Percentiles rank a stretch among this genome's conserved stretches.
These are phyloP conservation scores for Thermoascus crustaceus DNA, from an alignment of 2,329 filamentous ascomycete species.

Conservation along the genomic window DNA sequence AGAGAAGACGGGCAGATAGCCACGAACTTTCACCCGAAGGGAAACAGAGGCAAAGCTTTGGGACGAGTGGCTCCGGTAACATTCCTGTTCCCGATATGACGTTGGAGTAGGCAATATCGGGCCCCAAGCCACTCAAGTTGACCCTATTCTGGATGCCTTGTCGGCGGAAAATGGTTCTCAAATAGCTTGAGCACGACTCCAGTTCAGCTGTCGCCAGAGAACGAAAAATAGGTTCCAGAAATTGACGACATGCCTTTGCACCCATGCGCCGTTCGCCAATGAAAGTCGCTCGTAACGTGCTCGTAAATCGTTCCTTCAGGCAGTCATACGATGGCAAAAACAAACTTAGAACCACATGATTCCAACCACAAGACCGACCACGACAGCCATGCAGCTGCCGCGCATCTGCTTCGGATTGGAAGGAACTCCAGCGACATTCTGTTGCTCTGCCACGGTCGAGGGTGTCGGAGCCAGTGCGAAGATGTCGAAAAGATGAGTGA, in stretches of 20 bases:
- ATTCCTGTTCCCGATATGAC: no score
- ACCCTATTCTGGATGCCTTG: no score
- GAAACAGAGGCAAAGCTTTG: neutral
- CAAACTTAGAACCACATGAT: constrained; percentile 28
- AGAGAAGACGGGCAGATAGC: neutral
- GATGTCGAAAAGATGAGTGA: neutral
- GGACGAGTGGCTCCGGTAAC: no score
- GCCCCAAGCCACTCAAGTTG: no score
- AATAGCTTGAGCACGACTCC: no score
- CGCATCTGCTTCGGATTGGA: constrained; percentile 20
- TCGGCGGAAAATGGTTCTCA: no score
- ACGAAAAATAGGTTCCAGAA: no score
- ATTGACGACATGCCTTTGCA: no score
- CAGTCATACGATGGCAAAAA: neutral
- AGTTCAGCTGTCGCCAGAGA: no score
- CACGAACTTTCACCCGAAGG: neutral
- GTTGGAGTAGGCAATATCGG: no score
- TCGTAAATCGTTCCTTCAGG: neutral
- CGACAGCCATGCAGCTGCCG: constrained; percentile 31
- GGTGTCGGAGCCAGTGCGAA: constrained; percentile 4
- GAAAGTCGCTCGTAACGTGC: neutral
- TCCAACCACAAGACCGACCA: constrained; percentile 28
- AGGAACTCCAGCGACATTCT: constrained; percentile 16
- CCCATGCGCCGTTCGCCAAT: neutral
- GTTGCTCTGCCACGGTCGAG: constrained; percentile 12